phyloP scores from a whole-genome alignment of 345 rosid genomes.

The Citrus mangshanensis region DNA sequence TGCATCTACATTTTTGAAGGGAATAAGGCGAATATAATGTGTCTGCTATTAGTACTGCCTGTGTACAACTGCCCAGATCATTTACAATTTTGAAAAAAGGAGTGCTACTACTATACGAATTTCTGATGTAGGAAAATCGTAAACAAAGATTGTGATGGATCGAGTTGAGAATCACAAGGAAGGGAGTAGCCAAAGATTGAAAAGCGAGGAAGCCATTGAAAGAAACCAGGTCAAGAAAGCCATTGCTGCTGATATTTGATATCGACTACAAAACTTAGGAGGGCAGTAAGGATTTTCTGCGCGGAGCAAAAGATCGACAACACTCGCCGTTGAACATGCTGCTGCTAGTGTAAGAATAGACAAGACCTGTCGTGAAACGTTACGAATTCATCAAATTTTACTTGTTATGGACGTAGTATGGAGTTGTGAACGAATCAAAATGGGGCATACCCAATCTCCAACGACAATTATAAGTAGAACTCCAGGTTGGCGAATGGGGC shows the following conservation, averaged over 20 bases:
- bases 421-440: background rate
- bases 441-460: conserved; percentile 73
- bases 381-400: background rate
- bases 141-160: background rate
- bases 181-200: conserved; percentile 83
- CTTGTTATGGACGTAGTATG: background rate
- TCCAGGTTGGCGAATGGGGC: conserved; percentile 59
- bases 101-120: background rate
- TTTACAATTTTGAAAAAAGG: background rate
- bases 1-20: background rate
- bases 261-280: conserved; percentile 59
- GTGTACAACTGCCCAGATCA: conserved; percentile 10
- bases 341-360: conserved; percentile 77
- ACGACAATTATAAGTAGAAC: conserved; percentile 53
- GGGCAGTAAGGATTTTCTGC: conserved; percentile 38
- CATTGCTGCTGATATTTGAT: conserved; percentile 79
- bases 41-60: background rate
- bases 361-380: conserved; percentile 42
- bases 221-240: conserved; percentile 85
- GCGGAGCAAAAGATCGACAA: conserved; percentile 60
- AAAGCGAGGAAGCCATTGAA: conserved; percentile 70
- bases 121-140: background rate
- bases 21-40: background rate
- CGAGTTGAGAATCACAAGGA: conserved; percentile 39
- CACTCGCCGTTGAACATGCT: conserved; percentile 79